Percentiles rank a stretch among this genome's conserved stretches.
These are phyloP conservation scores for Nelumbo lutea DNA, from an alignment of 164 flowering plant species.

Conservation along the genomic window DNA sequence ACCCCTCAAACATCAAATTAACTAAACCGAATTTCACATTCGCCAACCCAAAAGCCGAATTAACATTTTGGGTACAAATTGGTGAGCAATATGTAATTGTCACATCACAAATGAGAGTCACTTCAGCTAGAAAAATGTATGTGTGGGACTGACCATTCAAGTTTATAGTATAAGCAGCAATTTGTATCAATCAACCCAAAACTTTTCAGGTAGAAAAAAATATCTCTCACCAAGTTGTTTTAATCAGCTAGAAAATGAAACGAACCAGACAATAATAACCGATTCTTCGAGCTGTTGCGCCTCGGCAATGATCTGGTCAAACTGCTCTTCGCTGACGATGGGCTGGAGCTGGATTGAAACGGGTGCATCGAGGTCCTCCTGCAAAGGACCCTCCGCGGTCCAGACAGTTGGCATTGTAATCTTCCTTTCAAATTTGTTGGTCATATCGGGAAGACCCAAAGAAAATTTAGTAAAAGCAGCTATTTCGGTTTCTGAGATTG, in stretches of 20 bases:
- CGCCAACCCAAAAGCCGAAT: background rate
- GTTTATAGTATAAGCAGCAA: too few species aligned
- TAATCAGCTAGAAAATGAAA: background rate
- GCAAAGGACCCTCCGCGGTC: constrained; percentile 26
- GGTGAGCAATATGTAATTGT: too few species aligned
- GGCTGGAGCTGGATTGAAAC: constrained; percentile 44
- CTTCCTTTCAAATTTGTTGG: constrained; percentile 2
- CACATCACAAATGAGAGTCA: too few species aligned
- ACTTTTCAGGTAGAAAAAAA: too few species aligned
- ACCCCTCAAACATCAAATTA: background rate
- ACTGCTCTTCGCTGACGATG: constrained; percentile 51
- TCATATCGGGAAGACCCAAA: background rate
- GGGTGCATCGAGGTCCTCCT: constrained; percentile 37
- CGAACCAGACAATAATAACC: constrained; percentile 59
- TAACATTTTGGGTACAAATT: too few species aligned
- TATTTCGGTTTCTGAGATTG: constrained; percentile 3
- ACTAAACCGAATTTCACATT: background rate
- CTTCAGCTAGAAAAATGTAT: too few species aligned
- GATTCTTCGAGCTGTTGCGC: constrained; percentile 54
- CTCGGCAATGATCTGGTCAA: constrained; percentile 54
- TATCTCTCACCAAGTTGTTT: background rate
- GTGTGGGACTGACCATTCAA: too few species aligned
- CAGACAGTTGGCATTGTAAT: constrained; percentile 12
- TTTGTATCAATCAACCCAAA: too few species aligned
- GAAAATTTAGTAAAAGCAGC: constrained; percentile 5